phyloP scores from a whole-genome alignment of 2,329 filamentous ascomycete species.

The Epichloe brachyelytri region DNA sequence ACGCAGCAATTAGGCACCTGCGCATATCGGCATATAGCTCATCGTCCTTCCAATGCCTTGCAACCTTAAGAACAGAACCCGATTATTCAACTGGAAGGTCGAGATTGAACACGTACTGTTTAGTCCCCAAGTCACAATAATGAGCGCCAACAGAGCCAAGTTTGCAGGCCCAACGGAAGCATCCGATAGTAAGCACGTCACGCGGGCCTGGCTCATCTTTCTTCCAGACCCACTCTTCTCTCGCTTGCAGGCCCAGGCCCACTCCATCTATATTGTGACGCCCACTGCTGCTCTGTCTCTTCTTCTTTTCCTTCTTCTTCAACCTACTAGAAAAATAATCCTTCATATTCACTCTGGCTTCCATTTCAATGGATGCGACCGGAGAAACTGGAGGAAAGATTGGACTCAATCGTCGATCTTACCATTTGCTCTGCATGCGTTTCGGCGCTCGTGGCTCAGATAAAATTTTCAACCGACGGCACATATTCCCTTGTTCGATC shows the following conservation, averaged over 20 bases:
- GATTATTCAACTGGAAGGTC: no score
- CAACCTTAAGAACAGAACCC: no score
- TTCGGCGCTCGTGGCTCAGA: slow-evolving; percentile 21
- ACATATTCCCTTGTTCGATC: slow-evolving; percentile 13
- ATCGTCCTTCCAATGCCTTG: background rate
- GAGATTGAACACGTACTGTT: no score
- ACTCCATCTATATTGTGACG: background rate
- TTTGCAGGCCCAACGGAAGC: background rate
- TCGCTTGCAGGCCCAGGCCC: background rate
- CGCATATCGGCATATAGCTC: background rate
- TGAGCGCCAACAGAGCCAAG: background rate
- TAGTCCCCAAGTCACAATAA: no score
- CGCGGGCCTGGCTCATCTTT: slow-evolving; percentile 12
- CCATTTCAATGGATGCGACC: slow-evolving; percentile 37
- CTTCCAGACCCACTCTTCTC: slow-evolving; percentile 12
- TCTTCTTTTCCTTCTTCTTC: slow-evolving; percentile 16
- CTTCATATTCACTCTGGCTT: slow-evolving; percentile 60
- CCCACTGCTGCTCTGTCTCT: slow-evolving; percentile 1
- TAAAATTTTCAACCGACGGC: slow-evolving; percentile 22
- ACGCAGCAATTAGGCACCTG: background rate
- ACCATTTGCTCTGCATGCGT: slow-evolving; percentile 31
- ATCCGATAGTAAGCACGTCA: background rate
- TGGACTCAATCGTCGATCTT: slow-evolving; percentile 31
- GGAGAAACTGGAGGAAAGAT: slow-evolving; percentile 63
- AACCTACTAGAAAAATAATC: slow-evolving; percentile 35